A percentile compares a stretch with the other conserved stretches of the same genome.
phyloP scores from a whole-genome alignment of 495 filamentous ascomycete species.

The Rhizodiscina lignyota region DNA sequence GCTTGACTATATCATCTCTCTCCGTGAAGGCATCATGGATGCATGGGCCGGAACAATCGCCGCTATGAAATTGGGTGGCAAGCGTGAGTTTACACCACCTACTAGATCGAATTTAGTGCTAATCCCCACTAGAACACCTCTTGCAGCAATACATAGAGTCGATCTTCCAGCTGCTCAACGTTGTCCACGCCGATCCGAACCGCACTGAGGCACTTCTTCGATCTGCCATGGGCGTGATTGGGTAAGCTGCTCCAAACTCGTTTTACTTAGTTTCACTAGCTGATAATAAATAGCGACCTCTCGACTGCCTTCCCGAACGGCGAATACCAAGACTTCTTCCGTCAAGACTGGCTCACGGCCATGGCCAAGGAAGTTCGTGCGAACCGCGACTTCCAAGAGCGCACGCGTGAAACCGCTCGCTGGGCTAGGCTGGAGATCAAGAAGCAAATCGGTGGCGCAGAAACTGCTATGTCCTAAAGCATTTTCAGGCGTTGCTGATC shows the following conservation, averaged over 20 bases:
- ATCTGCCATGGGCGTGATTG: constrained; percentile 88
- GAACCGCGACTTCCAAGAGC: constrained; percentile 65
- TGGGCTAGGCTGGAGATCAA: constrained; percentile 98
- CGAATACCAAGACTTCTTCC: constrained; percentile 67
- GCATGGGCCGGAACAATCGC: constrained; percentile 93
- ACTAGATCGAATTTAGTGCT: constrained; percentile 12
- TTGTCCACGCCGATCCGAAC: constrained; percentile 63
- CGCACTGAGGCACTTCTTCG: constrained; percentile 84
- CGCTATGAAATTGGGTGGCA: constrained; percentile 69
- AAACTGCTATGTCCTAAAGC: no score
- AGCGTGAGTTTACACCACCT: constrained; percentile 36
- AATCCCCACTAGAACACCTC: constrained; percentile 35
- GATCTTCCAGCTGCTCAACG: constrained; percentile 78
- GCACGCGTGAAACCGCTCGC: constrained; percentile 84
- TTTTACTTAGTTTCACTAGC: constrained; percentile 20
- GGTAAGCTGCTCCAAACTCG: constrained; percentile 37
- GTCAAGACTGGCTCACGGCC: constrained; percentile 70
- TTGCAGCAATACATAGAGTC: constrained; percentile 66
- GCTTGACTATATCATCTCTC: constrained; percentile 84
- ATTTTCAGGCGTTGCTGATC: no score
- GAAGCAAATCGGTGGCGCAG: constrained; percentile 65
- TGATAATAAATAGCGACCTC: constrained; percentile 52
- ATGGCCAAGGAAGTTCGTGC: constrained; percentile 77
- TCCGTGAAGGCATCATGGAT: constrained; percentile 97
- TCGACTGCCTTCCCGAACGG: constrained; percentile 87